phyloP scores from a whole-genome alignment of 225 moss, liverwort and hornwort genomes.

The Marchantia paleacea region DNA sequence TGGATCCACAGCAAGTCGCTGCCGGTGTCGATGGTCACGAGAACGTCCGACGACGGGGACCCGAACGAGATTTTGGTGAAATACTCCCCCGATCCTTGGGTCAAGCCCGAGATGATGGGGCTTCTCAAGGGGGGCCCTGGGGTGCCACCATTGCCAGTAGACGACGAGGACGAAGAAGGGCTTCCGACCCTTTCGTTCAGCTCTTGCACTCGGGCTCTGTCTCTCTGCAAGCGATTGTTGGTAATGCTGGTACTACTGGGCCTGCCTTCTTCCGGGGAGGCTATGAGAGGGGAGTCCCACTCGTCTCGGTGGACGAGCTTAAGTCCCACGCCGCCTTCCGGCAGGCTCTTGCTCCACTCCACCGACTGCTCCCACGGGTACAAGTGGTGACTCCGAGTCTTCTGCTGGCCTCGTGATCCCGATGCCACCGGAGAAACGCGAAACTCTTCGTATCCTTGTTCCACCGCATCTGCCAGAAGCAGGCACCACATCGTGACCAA shows the following conservation, averaged over 20 bases:
- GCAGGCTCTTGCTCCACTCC: background rate
- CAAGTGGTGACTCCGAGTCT: background rate
- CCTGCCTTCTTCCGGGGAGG: slow-evolving; percentile 5
- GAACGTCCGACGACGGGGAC: slow-evolving; percentile 42
- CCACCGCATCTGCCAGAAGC: background rate
- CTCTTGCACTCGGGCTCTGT: slow-evolving; percentile 48
- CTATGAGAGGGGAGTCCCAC: slow-evolving; percentile 49
- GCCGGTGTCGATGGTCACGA: slow-evolving; percentile 75
- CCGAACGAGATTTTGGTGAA: slow-evolving; percentile 62
- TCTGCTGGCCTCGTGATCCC: background rate
- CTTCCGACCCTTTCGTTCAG: background rate
- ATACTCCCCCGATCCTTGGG: slow-evolving; percentile 69
- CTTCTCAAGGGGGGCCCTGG: slow-evolving; percentile 23
- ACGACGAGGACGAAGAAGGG: background rate
- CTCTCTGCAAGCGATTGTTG: slow-evolving; percentile 37
- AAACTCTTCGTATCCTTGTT: slow-evolving; percentile 13
- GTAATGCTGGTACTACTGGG: background rate
- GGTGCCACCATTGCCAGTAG: background rate
- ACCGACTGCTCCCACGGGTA: slow-evolving; percentile 26
- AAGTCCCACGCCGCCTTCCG: slow-evolving; percentile 33
- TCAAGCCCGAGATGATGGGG: slow-evolving; percentile 50
- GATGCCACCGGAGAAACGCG: slow-evolving; percentile 2
- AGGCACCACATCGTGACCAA: background rate
- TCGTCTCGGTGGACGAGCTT: slow-evolving; percentile 54
- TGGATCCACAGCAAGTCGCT: slow-evolving; percentile 74